These are phyloP conservation scores for Candolleomyces efflorescens DNA, from an alignment of 768 basidiomycete genomes.

Conservation along the genomic window DNA sequence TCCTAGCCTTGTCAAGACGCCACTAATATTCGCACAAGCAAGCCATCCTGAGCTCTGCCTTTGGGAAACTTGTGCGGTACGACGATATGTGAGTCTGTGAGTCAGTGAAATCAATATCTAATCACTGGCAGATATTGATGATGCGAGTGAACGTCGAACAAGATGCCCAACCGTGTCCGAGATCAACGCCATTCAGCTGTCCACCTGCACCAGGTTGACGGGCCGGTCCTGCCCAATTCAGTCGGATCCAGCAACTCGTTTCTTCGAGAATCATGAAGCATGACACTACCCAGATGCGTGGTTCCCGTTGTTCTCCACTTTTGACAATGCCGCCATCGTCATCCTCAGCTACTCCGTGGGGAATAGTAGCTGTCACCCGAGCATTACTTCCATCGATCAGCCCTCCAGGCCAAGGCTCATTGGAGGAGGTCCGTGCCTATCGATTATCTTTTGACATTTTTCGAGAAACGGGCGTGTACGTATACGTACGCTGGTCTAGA, in stretches of 20 bases:
- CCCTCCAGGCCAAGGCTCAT: too few species aligned
- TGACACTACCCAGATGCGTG: background rate
- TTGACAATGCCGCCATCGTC: background rate
- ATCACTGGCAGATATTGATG: background rate
- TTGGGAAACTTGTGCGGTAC: background rate
- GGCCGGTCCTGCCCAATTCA: background rate
- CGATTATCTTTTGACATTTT: conserved; percentile 3
- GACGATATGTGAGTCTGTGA: background rate
- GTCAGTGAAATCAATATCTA: background rate
- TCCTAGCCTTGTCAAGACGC: background rate
- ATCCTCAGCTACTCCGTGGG: background rate
- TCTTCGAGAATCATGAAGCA: background rate
- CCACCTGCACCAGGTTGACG: background rate
- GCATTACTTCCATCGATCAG: too few species aligned
- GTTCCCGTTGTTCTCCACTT: conserved; percentile 2
- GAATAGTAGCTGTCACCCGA: too few species aligned
- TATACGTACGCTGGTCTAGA: background rate
- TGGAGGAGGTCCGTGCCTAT: background rate
- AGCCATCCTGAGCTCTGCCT: background rate
- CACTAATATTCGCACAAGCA: background rate
- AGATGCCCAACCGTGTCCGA: background rate
- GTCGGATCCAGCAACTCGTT: background rate
- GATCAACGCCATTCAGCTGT: background rate
- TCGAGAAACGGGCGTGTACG: background rate
- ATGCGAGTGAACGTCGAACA: background rate